Base-by-base conservation (phyloP, 1,284 basidiomycete species). In the Golubevia pallescens region DNA sequence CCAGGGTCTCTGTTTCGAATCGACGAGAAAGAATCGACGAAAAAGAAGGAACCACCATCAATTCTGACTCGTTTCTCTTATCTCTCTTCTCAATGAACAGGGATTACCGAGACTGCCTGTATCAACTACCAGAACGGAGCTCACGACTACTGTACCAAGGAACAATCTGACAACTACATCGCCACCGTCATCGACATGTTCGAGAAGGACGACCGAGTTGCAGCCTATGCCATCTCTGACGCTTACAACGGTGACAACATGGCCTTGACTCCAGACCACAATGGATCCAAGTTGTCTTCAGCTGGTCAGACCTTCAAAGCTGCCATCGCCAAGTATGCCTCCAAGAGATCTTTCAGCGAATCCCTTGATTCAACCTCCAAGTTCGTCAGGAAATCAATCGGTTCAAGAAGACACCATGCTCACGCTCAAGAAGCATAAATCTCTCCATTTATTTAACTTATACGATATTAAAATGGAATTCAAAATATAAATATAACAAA, bases 191-290 rank as follows among this genome's bases (percentile, higher is more conserved):
- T 80, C 16, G 48, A 72, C 53, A 67, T 72, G 10, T 75, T 80
- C 53, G 70, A 80, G 64, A 60, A 21, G 24, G 76, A 78, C 56
- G 38, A 57, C 24, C 53, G 73, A 6, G 74, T 80, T 1, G 66
- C 69, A 7, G 75, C 75, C 16, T 79, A 75, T 63, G 65, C 70
- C 59, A 65, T 74, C 55, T 70, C 67, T 7, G 76, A 78, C 51
- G 76, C 75, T 28, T 60, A 66, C 68, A 78, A 78, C 55, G 75
- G 75, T 4, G 19, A 62, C 0, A 66, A 58, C 23, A 63, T 64
- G 28, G 68, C 67, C 38, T 23, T 74, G 14, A 74, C 73, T 1
- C 68, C 70, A 14, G 68, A 74, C 62, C 73, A 74, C 56, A 19
- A 34, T 1, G 73, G 73, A 28, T 61, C 71, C 59, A 63, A 54